phyloP scores from a whole-genome alignment of 2,329 filamentous ascomycete genomes.

The Cladophialophora carrionii region DNA sequence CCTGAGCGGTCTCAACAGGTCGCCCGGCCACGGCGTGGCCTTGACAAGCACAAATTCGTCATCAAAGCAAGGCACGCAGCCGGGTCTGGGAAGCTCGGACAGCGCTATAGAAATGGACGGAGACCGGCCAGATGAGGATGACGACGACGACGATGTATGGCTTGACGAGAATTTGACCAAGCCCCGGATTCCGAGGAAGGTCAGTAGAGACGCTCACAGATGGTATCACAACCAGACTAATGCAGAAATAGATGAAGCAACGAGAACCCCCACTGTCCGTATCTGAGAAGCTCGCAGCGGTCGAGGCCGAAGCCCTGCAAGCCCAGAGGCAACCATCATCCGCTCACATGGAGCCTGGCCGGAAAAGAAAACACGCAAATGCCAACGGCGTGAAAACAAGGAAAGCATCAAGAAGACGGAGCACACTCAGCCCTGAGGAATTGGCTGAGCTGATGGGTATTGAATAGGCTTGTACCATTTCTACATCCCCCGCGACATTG shows the following conservation, averaged over 20 bases:
- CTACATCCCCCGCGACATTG: neutral
- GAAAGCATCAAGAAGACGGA: constrained; percentile 42
- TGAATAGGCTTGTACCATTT: constrained; percentile 14
- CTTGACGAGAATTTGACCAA: constrained; percentile 40
- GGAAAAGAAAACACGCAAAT: constrained; percentile 29
- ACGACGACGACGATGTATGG: constrained; percentile 21
- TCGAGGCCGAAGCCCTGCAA: constrained; percentile 49
- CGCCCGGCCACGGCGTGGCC: constrained; percentile 12
- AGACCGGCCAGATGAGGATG: constrained; percentile 17
- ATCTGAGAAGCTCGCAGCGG: constrained; percentile 49
- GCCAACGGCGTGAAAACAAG: constrained; percentile 14
- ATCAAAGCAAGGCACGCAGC: constrained; percentile 21
- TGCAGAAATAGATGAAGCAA: constrained; percentile 31
- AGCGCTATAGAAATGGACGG: constrained; percentile 2
- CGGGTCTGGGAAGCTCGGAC: constrained; percentile 20
- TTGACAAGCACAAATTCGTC: constrained; percentile 7
- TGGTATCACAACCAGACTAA: constrained; percentile 15
- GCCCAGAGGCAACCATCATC: constrained; percentile 40
- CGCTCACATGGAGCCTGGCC: constrained; percentile 20
- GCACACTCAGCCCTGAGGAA: constrained; percentile 52
- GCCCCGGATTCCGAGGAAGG: constrained; percentile 25
- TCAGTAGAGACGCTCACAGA: neutral
- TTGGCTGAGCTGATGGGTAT: constrained; percentile 41
- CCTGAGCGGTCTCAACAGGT: constrained; percentile 18
- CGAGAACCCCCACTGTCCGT: constrained; percentile 44